phyloP scores from a whole-genome alignment of 306 rosid species.

The Mucuna pruriens region DNA sequence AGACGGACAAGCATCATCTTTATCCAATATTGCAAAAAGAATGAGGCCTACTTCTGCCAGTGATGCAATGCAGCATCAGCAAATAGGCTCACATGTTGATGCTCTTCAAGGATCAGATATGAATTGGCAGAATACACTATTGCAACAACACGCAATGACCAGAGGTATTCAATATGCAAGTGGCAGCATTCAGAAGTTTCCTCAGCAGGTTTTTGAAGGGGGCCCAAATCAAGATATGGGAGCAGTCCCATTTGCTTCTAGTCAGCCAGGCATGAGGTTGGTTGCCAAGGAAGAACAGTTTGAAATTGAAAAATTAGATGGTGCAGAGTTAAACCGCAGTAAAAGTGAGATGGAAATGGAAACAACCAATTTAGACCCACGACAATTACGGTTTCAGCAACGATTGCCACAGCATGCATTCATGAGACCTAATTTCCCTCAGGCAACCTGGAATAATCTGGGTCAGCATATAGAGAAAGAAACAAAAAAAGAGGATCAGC shows the following conservation, averaged over 20 bases:
- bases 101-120: constrained; percentile 72
- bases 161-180: constrained; percentile 73
- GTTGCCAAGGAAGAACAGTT: constrained; percentile 87
- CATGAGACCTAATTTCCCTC: constrained; percentile 74
- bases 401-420: constrained; percentile 61
- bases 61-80: constrained; percentile 77
- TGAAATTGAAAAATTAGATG: constrained; percentile 72
- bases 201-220: constrained; percentile 80
- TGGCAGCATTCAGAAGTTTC: constrained; percentile 67
- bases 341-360: constrained; percentile 71
- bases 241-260: constrained; percentile 57
- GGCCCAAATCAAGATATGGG: constrained; percentile 69
- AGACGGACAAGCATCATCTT: constrained; percentile 77
- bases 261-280: constrained; percentile 67
- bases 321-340: constrained; percentile 66
- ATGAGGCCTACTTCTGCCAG: constrained; percentile 57
- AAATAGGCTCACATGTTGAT: constrained; percentile 58
- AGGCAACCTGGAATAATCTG: constrained; percentile 75
- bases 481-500: constrained; percentile 78
- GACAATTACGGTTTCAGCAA: constrained; percentile 65
- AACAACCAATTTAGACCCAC: constrained; percentile 70
- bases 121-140: constrained; percentile 74
- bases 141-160: constrained; percentile 68
- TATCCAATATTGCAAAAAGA: constrained; percentile 71
- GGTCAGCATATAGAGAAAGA: constrained; percentile 81